Conservation (phyloP, 2,329 filamentous ascomycete species). For the Sclerotinia minor region DNA sequence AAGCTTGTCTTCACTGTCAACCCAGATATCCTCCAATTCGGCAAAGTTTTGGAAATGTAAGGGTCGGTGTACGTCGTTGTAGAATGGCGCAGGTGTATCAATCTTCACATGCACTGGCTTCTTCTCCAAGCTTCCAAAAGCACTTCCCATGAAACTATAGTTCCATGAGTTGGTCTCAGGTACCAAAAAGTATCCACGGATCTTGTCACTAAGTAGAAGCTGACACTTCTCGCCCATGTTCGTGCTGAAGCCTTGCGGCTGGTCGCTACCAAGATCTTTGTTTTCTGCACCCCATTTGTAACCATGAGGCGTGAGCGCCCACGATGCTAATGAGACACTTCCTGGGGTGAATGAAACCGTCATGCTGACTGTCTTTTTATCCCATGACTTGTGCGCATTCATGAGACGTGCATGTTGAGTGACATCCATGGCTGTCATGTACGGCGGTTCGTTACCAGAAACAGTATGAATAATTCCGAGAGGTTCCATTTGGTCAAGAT, state of each 20-base stretch:
- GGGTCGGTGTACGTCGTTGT: slow-evolving; percentile 87
- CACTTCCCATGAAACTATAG: slow-evolving; percentile 95
- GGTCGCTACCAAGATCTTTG: slow-evolving; percentile 87
- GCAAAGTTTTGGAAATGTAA: slow-evolving; percentile 97
- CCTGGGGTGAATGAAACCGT: slow-evolving; percentile 96
- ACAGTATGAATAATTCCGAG: slow-evolving; percentile 94
- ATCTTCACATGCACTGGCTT: slow-evolving; percentile 88
- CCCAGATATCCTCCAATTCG: slow-evolving; percentile 94
- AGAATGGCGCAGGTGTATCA: slow-evolving; percentile 86
- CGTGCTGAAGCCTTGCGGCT: slow-evolving; percentile 89
- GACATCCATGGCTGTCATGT: slow-evolving; percentile 94
- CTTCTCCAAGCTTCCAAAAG: slow-evolving; percentile 87
- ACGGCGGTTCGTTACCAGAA: slow-evolving; percentile 89
- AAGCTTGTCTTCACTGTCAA: slow-evolving; percentile 90
- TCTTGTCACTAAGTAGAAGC: slow-evolving; percentile 86
- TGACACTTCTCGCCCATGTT: slow-evolving; percentile 95
- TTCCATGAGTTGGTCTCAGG: slow-evolving; percentile 92
- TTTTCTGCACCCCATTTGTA: slow-evolving; percentile 98
- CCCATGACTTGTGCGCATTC: slow-evolving; percentile 76
- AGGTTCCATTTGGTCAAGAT: slow-evolving; percentile 81
- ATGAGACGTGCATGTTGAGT: slow-evolving; percentile 91
- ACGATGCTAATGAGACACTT: slow-evolving; percentile 90
- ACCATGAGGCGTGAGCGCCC: slow-evolving; percentile 85
- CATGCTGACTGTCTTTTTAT: slow-evolving; percentile 88
- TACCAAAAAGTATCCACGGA: slow-evolving; percentile 93